A percentile compares a stretch with the other conserved stretches of the same genome.
Evolutionary conservation across 2,329 filamentous ascomycete species (phyloP).

Genomic region (Alternaria infectoria): DNA sequence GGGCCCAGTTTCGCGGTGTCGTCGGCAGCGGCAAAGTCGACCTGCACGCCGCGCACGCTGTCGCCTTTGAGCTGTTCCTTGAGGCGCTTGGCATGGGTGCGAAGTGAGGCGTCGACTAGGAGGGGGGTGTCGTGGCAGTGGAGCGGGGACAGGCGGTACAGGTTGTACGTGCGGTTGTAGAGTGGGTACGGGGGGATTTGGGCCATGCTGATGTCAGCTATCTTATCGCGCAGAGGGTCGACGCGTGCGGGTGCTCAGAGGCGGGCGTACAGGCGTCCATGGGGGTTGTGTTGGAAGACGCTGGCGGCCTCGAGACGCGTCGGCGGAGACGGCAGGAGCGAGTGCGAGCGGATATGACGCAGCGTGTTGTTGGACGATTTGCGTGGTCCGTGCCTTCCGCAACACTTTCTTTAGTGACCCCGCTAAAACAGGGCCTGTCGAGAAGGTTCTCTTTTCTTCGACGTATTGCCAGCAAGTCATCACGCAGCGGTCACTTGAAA

Average conservation of each 20-base stretch:
- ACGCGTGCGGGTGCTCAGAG: neutral
- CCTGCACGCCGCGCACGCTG: constrained; percentile 54
- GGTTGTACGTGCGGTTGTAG: constrained; percentile 61
- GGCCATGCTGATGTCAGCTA: constrained; percentile 32
- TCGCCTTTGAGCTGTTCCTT: constrained; percentile 58
- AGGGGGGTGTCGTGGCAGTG: constrained; percentile 52
- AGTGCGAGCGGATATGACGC: constrained; percentile 15
- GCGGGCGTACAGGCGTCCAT: neutral
- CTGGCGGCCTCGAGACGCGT: constrained; percentile 3
- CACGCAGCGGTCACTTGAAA: constrained; percentile 12
- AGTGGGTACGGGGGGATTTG: constrained; percentile 52
- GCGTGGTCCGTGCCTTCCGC: constrained; percentile 2
- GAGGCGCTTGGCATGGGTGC: constrained; percentile 56
- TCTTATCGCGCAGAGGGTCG: neutral
- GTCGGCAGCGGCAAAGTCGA: constrained; percentile 47
- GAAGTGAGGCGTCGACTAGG: constrained; percentile 48
- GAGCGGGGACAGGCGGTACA: constrained; percentile 62
- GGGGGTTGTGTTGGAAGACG: neutral
- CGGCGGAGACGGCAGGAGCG: neutral
- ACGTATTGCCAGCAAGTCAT: constrained; percentile 7
- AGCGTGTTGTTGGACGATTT: constrained; percentile 8
- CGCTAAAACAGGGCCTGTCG: constrained; percentile 17
- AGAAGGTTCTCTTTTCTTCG: constrained; percentile 25
- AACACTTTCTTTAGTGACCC: constrained; percentile 15
- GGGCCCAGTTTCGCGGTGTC: constrained; percentile 55